These are phyloP conservation scores for Plicaturopsis crispa DNA, from an alignment of 768 basidiomycete genomes.

Conservation along the genomic window DNA sequence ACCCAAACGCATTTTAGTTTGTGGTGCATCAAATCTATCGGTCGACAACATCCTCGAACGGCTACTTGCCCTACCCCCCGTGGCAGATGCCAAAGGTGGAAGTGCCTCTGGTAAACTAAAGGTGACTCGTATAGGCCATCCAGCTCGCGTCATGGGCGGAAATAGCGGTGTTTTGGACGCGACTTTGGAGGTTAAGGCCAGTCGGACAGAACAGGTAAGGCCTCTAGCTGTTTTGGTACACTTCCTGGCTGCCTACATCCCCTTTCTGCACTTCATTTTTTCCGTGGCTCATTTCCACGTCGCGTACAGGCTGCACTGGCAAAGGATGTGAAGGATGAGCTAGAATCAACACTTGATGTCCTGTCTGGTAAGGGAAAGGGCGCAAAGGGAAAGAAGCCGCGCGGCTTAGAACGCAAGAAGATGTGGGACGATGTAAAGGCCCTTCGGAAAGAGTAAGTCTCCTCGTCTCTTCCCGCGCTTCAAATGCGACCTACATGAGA, in stretches of 20 bases:
- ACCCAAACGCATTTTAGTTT: constrained; percentile 67
- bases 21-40: constrained; percentile 90
- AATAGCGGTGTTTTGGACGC: constrained; percentile 57
- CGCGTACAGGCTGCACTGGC: constrained; percentile 65
- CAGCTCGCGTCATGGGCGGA: constrained; percentile 85
- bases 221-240: neutral
- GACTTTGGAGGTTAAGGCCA: constrained; percentile 68
- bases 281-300: neutral
- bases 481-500: neutral
- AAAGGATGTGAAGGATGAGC: constrained; percentile 83
- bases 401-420: constrained; percentile 70
- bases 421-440: constrained; percentile 85
- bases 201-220: constrained; percentile 59
- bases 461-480: neutral
- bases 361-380: constrained; percentile 72
- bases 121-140: constrained; percentile 90
- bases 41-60: constrained; percentile 95
- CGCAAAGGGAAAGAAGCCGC: constrained; percentile 60
- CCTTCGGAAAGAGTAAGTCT: constrained; percentile 79
- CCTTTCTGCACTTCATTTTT: neutral
- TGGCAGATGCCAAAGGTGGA: constrained; percentile 41
- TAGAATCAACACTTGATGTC: constrained; percentile 58
- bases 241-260: neutral
- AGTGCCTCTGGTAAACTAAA: constrained; percentile 47
- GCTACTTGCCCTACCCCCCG: constrained; percentile 52